These are phyloP conservation scores for Escallonia herrerae DNA, from an alignment of 129 eudicot species.

Conservation along the genomic window DNA sequence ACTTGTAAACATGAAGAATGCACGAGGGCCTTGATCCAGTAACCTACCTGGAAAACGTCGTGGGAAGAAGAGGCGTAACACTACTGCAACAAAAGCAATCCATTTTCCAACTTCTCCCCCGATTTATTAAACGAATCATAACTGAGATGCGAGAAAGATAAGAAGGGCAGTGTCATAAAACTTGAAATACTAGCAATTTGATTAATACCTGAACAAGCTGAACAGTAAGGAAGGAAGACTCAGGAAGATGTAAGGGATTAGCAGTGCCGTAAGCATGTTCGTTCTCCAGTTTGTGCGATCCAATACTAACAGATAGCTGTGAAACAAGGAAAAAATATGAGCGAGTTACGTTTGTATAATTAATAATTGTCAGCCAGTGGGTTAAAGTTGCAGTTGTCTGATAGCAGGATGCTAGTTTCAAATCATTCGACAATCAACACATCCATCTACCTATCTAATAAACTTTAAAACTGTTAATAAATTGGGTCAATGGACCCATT, in stretches of 20 bases:
- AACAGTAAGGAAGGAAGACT: conserved; percentile 70
- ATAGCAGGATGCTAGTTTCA: too few species aligned
- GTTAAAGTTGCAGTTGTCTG: too few species aligned
- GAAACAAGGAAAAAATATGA: not conserved
- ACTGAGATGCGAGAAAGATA: not conserved
- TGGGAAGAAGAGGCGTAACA: conserved; percentile 82
- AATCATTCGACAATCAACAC: too few species aligned
- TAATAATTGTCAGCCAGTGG: too few species aligned
- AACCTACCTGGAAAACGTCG: conserved; percentile 41
- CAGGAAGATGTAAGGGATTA: conserved; percentile 84
- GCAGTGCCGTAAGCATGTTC: conserved; percentile 75
- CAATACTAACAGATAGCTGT: conserved; percentile 74
- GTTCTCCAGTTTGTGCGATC: conserved; percentile 98
- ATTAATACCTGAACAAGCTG: conserved; percentile 49
- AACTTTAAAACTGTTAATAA: too few species aligned
- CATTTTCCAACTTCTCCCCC: conserved; percentile 96
- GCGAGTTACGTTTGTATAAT: too few species aligned
- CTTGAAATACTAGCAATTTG: not conserved
- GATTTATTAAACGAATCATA: conserved; percentile 6
- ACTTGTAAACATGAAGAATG: not conserved
- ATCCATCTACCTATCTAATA: too few species aligned
- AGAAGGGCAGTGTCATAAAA: too few species aligned
- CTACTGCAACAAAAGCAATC: conserved; percentile 69
- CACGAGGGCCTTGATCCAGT: not conserved
- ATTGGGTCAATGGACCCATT: too few species aligned